Conservation (phyloP, 495 filamentous ascomycete genomes). For the Penicillium lividum region DNA sequence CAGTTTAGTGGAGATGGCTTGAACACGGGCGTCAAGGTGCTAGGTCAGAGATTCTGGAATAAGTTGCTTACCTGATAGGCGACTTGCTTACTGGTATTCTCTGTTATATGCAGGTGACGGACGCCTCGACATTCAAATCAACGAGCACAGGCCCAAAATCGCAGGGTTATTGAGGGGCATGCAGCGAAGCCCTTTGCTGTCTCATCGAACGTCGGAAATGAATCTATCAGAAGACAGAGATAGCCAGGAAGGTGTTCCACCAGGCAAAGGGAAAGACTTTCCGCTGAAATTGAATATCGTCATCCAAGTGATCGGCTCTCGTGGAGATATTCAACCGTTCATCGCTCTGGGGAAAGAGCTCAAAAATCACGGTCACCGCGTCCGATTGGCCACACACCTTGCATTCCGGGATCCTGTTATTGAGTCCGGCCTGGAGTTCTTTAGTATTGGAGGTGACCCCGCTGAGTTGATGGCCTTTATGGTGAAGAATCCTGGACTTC, state of each 20-base stretch:
- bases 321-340: constrained; percentile 80
- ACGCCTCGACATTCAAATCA: constrained; percentile 29
- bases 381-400: constrained; percentile 75
- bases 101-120: constrained; percentile 22
- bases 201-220: constrained; percentile 6
- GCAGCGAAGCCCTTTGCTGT: constrained; percentile 10
- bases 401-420: constrained; percentile 70
- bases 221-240: constrained; percentile 2
- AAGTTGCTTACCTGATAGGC: too few species aligned
- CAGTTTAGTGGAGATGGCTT: constrained; percentile 26
- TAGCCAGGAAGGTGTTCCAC: background rate
- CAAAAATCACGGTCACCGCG: constrained; percentile 69
- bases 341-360: constrained; percentile 66
- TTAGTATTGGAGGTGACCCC: constrained; percentile 77
- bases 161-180: constrained; percentile 24
- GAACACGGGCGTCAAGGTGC: constrained; percentile 26
- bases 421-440: constrained; percentile 77
- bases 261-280: constrained; percentile 51
- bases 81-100: background rate
- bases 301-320: constrained; percentile 77
- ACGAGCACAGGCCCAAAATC: constrained; percentile 26
- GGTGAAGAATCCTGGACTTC: constrained; percentile 85
- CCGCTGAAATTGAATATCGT: constrained; percentile 70
- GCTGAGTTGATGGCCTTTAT: constrained; percentile 82
- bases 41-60: constrained; percentile 16